Conservation (phyloP, 345 rosid genomes). For the Sonneratia caseolaris region DNA sequence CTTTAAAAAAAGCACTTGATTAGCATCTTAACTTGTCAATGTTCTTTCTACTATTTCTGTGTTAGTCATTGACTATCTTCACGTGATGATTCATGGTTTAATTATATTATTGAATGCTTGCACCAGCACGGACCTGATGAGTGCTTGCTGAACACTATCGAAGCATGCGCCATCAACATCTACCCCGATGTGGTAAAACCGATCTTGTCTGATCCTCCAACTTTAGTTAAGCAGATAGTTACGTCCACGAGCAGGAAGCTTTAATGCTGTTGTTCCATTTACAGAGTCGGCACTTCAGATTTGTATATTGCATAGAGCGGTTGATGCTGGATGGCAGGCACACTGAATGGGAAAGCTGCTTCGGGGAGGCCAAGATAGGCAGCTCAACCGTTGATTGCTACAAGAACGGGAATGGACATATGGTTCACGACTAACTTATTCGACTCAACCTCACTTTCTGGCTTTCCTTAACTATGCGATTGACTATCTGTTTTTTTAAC, state of each 20-base stretch:
- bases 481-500: neutral
- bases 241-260: too few relatives aligned
- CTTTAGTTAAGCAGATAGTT: too few relatives aligned
- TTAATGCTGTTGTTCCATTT: neutral
- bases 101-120: neutral
- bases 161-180: constrained; percentile 47
- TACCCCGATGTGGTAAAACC: constrained; percentile 42
- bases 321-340: constrained; percentile 2
- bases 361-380: constrained; percentile 11
- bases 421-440: constrained; percentile 18
- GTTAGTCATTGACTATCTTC: neutral
- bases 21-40: too few relatives aligned
- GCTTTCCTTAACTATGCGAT: neutral
- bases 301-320: constrained; percentile 37
- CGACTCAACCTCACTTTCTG: neutral
- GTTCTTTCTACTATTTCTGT: too few relatives aligned
- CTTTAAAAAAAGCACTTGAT: too few relatives aligned
- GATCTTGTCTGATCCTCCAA: too few relatives aligned
- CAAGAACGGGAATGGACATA: constrained; percentile 26
- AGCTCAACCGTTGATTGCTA: constrained; percentile 33
- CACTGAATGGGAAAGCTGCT: constrained; percentile 23
- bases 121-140: constrained; percentile 68
- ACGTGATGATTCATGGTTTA: neutral
- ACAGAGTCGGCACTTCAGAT: constrained; percentile 38
- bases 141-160: constrained; percentile 51